Evolutionary conservation across 768 basidiomycete genomes (phyloP), one percentile per base, ranked within the genome.

Genomic region (Mycena sanguinolenta): DNA sequence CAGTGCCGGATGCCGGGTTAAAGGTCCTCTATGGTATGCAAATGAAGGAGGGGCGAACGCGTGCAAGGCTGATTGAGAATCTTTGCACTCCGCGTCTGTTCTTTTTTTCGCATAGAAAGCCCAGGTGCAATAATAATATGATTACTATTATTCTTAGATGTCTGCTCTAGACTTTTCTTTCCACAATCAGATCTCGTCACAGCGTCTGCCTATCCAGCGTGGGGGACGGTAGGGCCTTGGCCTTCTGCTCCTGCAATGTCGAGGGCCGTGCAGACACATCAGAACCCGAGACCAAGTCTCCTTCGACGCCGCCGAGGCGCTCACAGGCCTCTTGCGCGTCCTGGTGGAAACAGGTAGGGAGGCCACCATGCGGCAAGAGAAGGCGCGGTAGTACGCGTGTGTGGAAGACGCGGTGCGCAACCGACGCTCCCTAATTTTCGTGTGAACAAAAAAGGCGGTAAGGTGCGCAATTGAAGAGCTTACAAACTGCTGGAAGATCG

Each of bases 401-500:
- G 69, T 88, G 86, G 79, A 88, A 89, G 17, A 85, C 75, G 28
- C 85, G 82, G 65, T 87, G 86, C 21, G 87, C 84, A 12, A 83
- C 81, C 8, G 84, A 80, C 9, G 75, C 88, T 38, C 88, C 88
- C 87, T 87, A 61, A 73, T 25, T 65, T 39, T 39, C 50, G 27
- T 42, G 39, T 75, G 17, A 58, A 59, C 12, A 21, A 23, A 38
- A 16, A 30, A 34, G 52, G n/a, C 38, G 32, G 23, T 52, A 44
- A 21, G 49, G 34, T 19, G 28, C 36, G 55, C 16, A 46, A 12
- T 42, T 46, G 58, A 44, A 36, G 50, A n/a, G n/a, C 93, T 67
- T 75, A 95, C 94, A 78, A 91, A 93, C 82, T 96, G 93, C 75
- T 91, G 89, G 75, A 90, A 94, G 16, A 95, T 86, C 8, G 90